Evolutionary conservation across 2,329 filamentous ascomycete genomes (phyloP).

Genomic region (Aureobasidium sp.): DNA sequence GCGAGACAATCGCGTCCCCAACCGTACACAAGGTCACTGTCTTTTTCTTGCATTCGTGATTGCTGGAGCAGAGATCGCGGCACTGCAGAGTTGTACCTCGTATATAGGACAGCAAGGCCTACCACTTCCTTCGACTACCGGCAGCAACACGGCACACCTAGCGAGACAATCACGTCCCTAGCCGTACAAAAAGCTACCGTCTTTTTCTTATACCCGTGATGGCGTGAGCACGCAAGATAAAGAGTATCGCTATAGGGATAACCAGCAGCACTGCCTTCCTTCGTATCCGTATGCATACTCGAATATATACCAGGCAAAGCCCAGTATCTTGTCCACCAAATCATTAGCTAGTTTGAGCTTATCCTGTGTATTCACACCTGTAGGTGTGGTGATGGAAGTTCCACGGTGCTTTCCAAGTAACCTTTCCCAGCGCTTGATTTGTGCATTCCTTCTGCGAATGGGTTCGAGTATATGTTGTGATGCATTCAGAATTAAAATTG

Average conservation of each 20-base stretch:
- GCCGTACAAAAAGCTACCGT: too few relatives aligned
- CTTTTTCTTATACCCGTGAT: constrained; percentile 33
- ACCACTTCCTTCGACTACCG: too few relatives aligned
- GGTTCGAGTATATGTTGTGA: background rate
- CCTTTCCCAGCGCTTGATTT: constrained; percentile 50
- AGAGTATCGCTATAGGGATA: constrained; percentile 40
- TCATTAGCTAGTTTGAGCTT: constrained; percentile 34
- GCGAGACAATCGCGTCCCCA: too few relatives aligned
- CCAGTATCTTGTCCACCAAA: constrained; percentile 31
- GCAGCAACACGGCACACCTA: too few relatives aligned
- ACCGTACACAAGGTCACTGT: too few relatives aligned
- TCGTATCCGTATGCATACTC: constrained; percentile 39
- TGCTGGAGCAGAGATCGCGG: too few relatives aligned
- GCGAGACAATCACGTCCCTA: too few relatives aligned
- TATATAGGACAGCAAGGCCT: too few relatives aligned
- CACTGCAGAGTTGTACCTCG: too few relatives aligned
- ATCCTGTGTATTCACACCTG: constrained; percentile 32
- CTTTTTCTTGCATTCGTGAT: too few relatives aligned
- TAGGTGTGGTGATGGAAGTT: constrained; percentile 46
- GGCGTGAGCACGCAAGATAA: too few relatives aligned
- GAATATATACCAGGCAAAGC: constrained; percentile 33
- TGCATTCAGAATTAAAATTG: background rate
- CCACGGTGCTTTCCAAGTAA: constrained; percentile 53
- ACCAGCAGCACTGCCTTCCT: constrained; percentile 32
- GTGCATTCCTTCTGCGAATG: constrained; percentile 23